These are phyloP conservation scores for Parasitella parasitica DNA, from an alignment of 371 early-diverging fungal genomes.

Conservation along the genomic window DNA sequence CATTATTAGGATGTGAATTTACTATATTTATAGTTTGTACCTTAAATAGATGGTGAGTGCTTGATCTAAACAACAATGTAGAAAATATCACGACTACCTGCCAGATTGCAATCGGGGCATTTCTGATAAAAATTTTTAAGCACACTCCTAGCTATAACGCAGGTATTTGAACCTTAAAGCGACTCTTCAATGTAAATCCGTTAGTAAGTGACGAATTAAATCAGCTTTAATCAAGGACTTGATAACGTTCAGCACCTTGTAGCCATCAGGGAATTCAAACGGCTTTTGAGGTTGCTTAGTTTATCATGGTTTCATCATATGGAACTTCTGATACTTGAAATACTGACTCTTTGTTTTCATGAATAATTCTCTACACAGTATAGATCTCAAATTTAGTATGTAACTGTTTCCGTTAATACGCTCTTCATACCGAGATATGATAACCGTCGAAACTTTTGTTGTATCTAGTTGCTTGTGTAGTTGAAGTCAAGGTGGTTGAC, in stretches of 20 bases:
- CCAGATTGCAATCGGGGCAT: too few relatives aligned
- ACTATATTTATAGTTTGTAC: too few relatives aligned
- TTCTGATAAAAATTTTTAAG: too few relatives aligned
- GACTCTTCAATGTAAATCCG: too few relatives aligned
- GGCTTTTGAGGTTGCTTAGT: constrained; percentile 67
- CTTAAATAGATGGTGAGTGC: too few relatives aligned
- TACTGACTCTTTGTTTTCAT: constrained; percentile 93
- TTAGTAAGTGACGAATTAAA: too few relatives aligned
- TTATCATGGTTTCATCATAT: constrained; percentile 59
- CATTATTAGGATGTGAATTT: too few relatives aligned
- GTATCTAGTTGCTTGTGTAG: constrained; percentile 61
- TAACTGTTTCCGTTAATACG: not conserved
- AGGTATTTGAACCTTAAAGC: too few relatives aligned
- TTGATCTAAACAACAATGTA: too few relatives aligned
- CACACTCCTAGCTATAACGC: too few relatives aligned
- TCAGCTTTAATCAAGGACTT: constrained; percentile 85
- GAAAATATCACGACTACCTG: too few relatives aligned
- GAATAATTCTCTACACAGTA: constrained; percentile 56
- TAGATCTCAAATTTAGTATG: not conserved
- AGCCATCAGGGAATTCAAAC: constrained; percentile 96
- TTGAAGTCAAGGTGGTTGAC: constrained; percentile 60
- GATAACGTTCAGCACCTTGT: constrained; percentile 86
- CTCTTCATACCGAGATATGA: constrained; percentile 55
- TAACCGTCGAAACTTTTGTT: constrained; percentile 66
- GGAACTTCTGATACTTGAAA: constrained; percentile 80